Evolutionary conservation across 257 asterid genomes (phyloP), one percentile per base, ranked within the genome.

Genomic region (Rehmannia glutinosa): DNA sequence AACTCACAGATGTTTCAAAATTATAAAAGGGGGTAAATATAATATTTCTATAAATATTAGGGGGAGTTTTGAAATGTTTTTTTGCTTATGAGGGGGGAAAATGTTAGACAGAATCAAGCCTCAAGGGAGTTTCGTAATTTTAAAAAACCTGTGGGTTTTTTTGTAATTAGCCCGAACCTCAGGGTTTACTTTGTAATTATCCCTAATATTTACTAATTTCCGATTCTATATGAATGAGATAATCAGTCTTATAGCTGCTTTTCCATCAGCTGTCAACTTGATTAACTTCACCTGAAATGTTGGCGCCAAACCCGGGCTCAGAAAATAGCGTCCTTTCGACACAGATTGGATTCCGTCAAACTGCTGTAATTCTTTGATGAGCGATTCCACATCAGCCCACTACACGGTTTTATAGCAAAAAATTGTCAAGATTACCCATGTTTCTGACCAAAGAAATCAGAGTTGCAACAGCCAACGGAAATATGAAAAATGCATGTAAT

Each of bases 241-340:
- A 32, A 24, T 23, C 2, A 11, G 1, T 27, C 47, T 20, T 49
- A 20, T 19, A 7, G 5, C 9, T 32, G 1, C 11, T 55, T 19
- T 46, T 39, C 13, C 5, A 25, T 23, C 1, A 1, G 33, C 51
- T 54, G 43, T 74, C 10, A 17, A 19, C 21, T 28, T n/a, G 16
- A 72, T 68, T 58, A 55, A 41, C 32, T 28, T 68, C 73, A 89
- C 98, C 97, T 93, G 96, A 83, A 93, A 93, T 3, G 97, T 88
- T 47, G 98, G 98, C 33, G 95, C 94, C 87, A 90, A 81, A 77
- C 97, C 98, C 24, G 97, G 97, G 76, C 98, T 93, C 85, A 88
- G 50, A 70, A 88, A 93, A 71, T 84, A 86, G 11, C 94, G 78
- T 24, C 97, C 97, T 84, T 84, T 93, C 6, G 89, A 84, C 60